Evolutionary conservation across 768 basidiomycete genomes (phyloP), one percentile per base, ranked within the genome.

Genomic region (Multifurca ochricompacta): DNA sequence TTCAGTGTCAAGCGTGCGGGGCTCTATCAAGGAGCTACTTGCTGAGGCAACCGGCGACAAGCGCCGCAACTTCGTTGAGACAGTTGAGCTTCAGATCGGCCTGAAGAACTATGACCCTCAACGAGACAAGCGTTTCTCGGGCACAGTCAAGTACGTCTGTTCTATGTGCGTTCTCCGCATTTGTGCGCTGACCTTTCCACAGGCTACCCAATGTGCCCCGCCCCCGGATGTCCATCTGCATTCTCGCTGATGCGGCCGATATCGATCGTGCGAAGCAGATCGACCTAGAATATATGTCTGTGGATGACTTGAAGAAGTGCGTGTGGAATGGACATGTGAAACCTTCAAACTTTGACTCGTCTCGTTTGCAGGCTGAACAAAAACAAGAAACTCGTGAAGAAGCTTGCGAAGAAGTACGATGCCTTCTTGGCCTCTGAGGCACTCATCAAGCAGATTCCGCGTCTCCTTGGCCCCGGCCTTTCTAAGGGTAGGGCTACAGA

Each of bases 381-480:
- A 78, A 99, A 98, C 83, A 98, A 99, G 81, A 99, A 99, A 77
- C 90, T 99, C 59, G 96, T 98, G 68, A 99, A 98, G 81, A 96
- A 96, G 78, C 89, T 98, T 64, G 95, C 95, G 63, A 97, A 98
- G 80, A 97, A 97, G 72, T 94, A 97, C 77, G 94, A 99, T 65
- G 93, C 95, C 56, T 99, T 99, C 86, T 77, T 99, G 62, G 82
- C 95, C 32, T 98, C 96, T 54, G 96, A 99, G 72, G 75, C 91
- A 58, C 80, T 99, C 63, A 97, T 99, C 81, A 98, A 96, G 80
- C 95, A 97, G 77, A 98, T 99, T 58, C 96, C 96, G 63, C 95
- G 96, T 94, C 83, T 98, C 49, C 84, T 99, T 59, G 96, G 96
- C 57, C 96, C 96, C 65, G 96, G 96, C 89, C 87, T 99, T 57